phyloP scores from a whole-genome alignment of 108 stramenopile genomes.

The Pelagomonas calceolata region DNA sequence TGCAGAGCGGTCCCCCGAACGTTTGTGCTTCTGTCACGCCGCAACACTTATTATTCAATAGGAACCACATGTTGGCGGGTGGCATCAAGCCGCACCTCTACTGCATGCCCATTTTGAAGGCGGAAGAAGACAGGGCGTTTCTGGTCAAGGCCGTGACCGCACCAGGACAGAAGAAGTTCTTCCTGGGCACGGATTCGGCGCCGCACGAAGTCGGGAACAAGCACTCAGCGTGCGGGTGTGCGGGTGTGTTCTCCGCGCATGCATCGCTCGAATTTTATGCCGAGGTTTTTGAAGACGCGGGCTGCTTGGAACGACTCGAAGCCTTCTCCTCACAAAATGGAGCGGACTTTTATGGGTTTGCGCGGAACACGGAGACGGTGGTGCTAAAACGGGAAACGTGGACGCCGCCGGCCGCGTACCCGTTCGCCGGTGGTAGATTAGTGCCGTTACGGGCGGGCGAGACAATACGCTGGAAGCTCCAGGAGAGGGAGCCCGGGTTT shows the following conservation, averaged over 20 bases:
- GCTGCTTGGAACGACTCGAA: slow-evolving; percentile 74
- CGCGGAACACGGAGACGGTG: slow-evolving; percentile 52
- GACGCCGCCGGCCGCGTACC: slow-evolving; percentile 63
- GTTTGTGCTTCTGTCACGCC: slow-evolving; percentile 90
- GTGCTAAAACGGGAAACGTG: slow-evolving; percentile 62
- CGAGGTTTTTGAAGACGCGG: slow-evolving; percentile 77
- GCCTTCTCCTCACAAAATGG: slow-evolving; percentile 75
- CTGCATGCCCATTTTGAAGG: slow-evolving; percentile 96
- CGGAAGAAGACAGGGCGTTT: slow-evolving; percentile 80
- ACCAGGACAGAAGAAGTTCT: slow-evolving; percentile 82
- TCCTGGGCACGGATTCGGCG: slow-evolving; percentile 93
- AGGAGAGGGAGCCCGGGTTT: not conserved
- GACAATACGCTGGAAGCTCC: slow-evolving; percentile 60
- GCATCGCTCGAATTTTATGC: slow-evolving; percentile 88
- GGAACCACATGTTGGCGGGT: slow-evolving; percentile 66
- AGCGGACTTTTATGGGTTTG: slow-evolving; percentile 83
- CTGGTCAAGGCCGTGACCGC: slow-evolving; percentile 76
- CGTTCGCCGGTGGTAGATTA: slow-evolving; percentile 54
- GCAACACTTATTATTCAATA: slow-evolving; percentile 96
- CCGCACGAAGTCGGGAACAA: slow-evolving; percentile 75
- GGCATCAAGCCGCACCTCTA: slow-evolving; percentile 94
- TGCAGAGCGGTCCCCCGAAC: slow-evolving; percentile 56
- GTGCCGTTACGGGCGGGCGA: slow-evolving; percentile 78
- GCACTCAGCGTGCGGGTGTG: slow-evolving; percentile 81
- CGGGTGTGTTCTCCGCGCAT: slow-evolving; percentile 90